phyloP scores from a whole-genome alignment of 257 asterid species.

The Nicotiana tomentosiformis region DNA sequence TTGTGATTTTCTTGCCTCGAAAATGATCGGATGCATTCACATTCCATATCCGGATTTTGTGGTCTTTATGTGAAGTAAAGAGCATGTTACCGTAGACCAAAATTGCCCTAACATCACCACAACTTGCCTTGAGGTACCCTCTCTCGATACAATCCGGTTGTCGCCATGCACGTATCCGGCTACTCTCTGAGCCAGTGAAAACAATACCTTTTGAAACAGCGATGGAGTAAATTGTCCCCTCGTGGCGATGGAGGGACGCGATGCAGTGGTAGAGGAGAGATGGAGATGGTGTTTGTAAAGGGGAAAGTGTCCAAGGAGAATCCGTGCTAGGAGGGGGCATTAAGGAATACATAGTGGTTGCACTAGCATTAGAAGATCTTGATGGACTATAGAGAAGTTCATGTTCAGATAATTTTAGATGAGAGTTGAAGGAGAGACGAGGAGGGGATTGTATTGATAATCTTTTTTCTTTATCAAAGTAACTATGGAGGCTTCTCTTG shows the following conservation, averaged over 20 bases:
- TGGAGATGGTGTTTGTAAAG: conserved; percentile 76
- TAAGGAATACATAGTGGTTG: conserved; percentile 29
- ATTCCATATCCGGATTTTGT: conserved; percentile 53
- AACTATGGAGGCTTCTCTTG: conserved; percentile 32
- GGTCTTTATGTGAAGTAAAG: conserved; percentile 69
- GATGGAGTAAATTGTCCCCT: conserved; percentile 65
- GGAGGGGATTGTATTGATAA: conserved; percentile 32
- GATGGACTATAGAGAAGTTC: conserved; percentile 61
- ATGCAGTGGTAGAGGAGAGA: conserved; percentile 80
- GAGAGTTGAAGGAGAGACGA: conserved; percentile 37
- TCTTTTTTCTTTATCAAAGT: conserved; percentile 30
- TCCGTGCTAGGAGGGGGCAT: conserved; percentile 61
- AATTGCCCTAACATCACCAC: conserved; percentile 58
- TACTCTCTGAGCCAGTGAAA: conserved; percentile 73
- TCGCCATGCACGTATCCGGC: conserved; percentile 75
- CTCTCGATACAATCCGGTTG: conserved; percentile 81
- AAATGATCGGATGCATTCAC: conserved; percentile 33
- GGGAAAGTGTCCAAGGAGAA: conserved; percentile 92
- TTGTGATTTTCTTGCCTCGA: conserved; percentile 39
- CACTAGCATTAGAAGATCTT: conserved; percentile 32
- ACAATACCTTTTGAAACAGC: conserved; percentile 57
- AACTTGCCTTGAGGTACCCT: conserved; percentile 42
- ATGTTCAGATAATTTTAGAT: conserved; percentile 24
- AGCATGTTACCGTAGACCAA: conserved; percentile 55
- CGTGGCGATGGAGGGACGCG: conserved; percentile 84